These are phyloP conservation scores for Flaveria floridana DNA, from an alignment of 140 eudicot species.

Conservation along the genomic window DNA sequence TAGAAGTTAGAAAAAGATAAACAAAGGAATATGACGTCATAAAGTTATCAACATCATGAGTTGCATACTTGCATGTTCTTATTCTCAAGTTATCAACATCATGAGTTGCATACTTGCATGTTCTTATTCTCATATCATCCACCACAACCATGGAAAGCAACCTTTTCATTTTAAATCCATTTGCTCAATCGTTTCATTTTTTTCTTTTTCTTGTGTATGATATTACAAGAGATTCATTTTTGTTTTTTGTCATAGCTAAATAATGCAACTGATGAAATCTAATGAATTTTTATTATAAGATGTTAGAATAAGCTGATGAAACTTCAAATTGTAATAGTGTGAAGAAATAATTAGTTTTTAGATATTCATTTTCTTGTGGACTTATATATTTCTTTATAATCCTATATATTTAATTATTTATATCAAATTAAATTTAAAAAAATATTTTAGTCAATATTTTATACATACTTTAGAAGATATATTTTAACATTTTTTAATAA, in stretches of 20 bases:
- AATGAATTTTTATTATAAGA: neutral
- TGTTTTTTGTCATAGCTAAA: neutral
- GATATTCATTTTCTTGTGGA: too few species aligned
- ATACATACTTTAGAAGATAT: too few species aligned
- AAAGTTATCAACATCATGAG: constrained; percentile 19
- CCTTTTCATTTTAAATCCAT: too few species aligned
- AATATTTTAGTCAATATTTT: too few species aligned
- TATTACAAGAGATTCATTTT: neutral
- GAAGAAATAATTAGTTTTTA: neutral
- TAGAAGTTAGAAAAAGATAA: neutral
- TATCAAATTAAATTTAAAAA: too few species aligned
- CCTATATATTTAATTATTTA: too few species aligned
- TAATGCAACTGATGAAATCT: neutral
- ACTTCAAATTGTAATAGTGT: too few species aligned
- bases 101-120: constrained; percentile 7
- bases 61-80: constrained; percentile 2
- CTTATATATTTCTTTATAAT: too few species aligned
- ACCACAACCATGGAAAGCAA: neutral
- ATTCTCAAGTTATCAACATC: constrained; percentile 22
- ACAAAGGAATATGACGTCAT: neutral
- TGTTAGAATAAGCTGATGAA: too few species aligned
- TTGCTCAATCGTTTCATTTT: neutral
- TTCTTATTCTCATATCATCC: constrained; percentile 18
- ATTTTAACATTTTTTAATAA: too few species aligned
- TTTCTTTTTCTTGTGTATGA: neutral